Evolutionary conservation across 1,284 basidiomycete genomes (phyloP), one percentile per base, ranked within the genome.

Genomic region (Boletus smithii): DNA sequence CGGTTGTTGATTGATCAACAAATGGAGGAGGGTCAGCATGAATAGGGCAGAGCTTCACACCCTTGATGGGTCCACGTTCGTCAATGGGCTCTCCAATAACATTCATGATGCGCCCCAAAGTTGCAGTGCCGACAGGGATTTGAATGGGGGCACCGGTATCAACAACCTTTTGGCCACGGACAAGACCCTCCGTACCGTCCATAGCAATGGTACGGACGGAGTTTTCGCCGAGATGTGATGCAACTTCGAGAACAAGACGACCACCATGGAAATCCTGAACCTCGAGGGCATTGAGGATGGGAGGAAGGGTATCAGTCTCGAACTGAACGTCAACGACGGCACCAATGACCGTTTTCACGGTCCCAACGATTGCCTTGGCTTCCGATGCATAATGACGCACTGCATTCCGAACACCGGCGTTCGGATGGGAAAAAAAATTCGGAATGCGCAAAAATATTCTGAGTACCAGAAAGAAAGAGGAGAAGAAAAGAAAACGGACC

Each of bases 81-180:
- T 99, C 95, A 71, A 99, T 98, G 69, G 95, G 92, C 73, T 98
- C 95, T 67, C 95, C 95, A 75, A 98, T 97, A 74, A 99, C 95
- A 77, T 98, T 99, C 91, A 99, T 97, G 83, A 99, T 99, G 72
- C 95, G 93, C 53, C 95, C 95, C 53, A 98, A 86, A 44, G 91
- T 94, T 55, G 81, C 91, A 56, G 82, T 83, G 56, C 95, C 95
- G 68, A 99, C 95, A 63, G 95, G 95, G 59, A 99, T 92, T 74
- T 81, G 82, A 74, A 99, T 98, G 71, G 95, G 95, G 50, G 87
- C 77, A 71, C 95, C 95, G 39, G 95, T 97, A 76, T 98, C 95
- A 65, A 95, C 68, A 66, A 98, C 95, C 77, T 87, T 94, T 73
- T 95, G 91, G 46, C 95, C 95, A 77, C 95, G 94, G 61, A 99